Evolutionary conservation across 2,329 filamentous ascomycete genomes (phyloP), one percentile per base, ranked within the genome.

Genomic region (Pestalotiopsis sp.): DNA sequence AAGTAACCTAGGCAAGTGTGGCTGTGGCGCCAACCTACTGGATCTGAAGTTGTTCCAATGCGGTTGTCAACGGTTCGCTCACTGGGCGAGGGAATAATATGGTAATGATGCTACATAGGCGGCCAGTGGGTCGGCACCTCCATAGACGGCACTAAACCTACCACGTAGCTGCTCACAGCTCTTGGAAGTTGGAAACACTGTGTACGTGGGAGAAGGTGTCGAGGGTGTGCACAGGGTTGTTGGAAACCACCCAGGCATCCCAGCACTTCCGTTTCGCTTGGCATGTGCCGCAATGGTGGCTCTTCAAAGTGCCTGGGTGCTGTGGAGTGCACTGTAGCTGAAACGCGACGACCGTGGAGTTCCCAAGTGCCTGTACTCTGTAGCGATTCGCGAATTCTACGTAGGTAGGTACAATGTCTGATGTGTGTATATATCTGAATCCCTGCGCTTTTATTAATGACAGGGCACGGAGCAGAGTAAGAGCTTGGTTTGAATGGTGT

Each of bases 311-410:
- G 6, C 60, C 60, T 52, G 39, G 38, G 35, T 48, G n/a, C 26
- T 40, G 39, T 63, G 60, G 60, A 30, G 60, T 22, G 35, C 35
- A 44, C 60, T 63, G 39, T 44, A 63, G n/a, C 60, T 63, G 60
- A 63, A 63, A 63, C 60, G 22, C 14, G 60, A 52, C 30, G 58
- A 35, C 35, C 30, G 30, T 61, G 58, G 58, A 39, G 58, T 40
- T 22, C 26, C 26, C 5, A 11, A 61, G 58, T 61, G 58, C 58
- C 10, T 61, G 26, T 61, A 35, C 7, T 35, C 7, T 9, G 30
- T 35, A 61, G n/a, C 30, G 35, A 61, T 61, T 63, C 38, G 60
- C 60, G 60, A 63, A 63, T 24, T 52, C 22, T 58, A 35, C 30
- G 30, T 9, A 35, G 6, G 30, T 35, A 35, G 30, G 30, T 35